These are phyloP conservation scores for Closterium sp. DNA, from an alignment of 139 green algal species.

Conservation along the genomic window DNA sequence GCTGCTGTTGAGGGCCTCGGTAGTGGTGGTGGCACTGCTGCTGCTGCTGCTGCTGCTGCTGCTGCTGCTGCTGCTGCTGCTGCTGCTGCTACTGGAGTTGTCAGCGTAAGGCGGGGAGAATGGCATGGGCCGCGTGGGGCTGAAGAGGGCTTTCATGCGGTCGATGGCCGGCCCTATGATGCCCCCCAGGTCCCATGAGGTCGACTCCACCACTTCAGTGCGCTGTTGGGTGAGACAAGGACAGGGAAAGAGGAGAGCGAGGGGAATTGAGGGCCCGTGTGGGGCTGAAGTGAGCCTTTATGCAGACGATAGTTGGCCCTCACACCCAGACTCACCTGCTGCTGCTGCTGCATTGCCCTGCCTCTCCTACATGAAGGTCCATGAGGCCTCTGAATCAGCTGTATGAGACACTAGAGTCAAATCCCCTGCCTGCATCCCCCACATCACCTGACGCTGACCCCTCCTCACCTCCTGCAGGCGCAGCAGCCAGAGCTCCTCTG, in stretches of 20 bases:
- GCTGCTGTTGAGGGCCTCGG: neutral
- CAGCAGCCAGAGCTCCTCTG: too few species aligned
- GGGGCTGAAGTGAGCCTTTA: too few species aligned
- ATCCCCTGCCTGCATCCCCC: too few species aligned
- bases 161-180: conserved; percentile 30
- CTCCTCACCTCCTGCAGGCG: too few species aligned
- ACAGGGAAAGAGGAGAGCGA: neutral
- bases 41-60: neutral
- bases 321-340: too few species aligned
- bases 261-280: neutral
- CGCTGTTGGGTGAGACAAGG: neutral
- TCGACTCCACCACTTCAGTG: conserved; percentile 18
- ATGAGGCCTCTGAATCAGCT: too few species aligned
- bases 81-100: neutral
- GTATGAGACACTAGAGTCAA: too few species aligned
- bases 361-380: too few species aligned
- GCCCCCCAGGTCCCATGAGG: neutral
- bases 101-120: neutral
- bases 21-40: conserved; percentile 3
- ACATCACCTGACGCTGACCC: too few species aligned
- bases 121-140: neutral
- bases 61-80: conserved; percentile 1
- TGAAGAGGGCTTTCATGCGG: conserved; percentile 25
- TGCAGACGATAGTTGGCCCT: too few species aligned
- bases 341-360: too few species aligned